phyloP scores from a whole-genome alignment of 306 rosid genomes.

The Acacia confusa region DNA sequence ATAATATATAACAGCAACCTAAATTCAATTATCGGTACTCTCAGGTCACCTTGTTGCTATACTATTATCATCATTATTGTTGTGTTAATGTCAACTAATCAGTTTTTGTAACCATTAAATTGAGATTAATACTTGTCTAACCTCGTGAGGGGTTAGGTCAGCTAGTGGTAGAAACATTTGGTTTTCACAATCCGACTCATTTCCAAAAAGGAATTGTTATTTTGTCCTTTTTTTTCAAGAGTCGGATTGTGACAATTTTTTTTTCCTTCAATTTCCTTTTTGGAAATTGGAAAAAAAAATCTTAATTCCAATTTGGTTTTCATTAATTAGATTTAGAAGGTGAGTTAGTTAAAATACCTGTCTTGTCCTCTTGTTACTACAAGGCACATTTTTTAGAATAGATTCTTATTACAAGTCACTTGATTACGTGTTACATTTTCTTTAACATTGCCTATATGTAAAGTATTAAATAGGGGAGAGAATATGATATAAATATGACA shows the following conservation, averaged over 20 bases:
- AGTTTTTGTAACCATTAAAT: slow-evolving; percentile 3
- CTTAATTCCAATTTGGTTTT: neutral
- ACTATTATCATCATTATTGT: slow-evolving; percentile 6
- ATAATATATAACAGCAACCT: neutral
- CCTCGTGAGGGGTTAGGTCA: neutral
- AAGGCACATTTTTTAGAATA: too few species aligned
- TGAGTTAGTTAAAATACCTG: neutral
- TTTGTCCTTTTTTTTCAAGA: neutral
- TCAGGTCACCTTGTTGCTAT: neutral
- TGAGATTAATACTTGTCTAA: neutral
- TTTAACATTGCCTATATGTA: too few species aligned
- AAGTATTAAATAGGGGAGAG: too few species aligned
- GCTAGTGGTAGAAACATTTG: neutral
- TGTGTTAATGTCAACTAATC: neutral
- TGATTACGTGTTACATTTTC: too few species aligned
- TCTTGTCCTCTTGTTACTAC: too few species aligned
- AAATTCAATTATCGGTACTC: neutral
- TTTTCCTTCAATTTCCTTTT: neutral
- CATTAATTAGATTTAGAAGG: neutral
- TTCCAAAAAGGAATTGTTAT: too few species aligned
- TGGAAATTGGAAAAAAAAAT: too few species aligned
- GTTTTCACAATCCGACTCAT: too few species aligned
- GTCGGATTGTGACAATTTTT: neutral
- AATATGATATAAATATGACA: too few species aligned
- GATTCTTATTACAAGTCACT: too few species aligned